These are phyloP conservation scores for Monosporozyma yasuniensis DNA, from an alignment of 805 yeast species.

Conservation along the genomic window DNA sequence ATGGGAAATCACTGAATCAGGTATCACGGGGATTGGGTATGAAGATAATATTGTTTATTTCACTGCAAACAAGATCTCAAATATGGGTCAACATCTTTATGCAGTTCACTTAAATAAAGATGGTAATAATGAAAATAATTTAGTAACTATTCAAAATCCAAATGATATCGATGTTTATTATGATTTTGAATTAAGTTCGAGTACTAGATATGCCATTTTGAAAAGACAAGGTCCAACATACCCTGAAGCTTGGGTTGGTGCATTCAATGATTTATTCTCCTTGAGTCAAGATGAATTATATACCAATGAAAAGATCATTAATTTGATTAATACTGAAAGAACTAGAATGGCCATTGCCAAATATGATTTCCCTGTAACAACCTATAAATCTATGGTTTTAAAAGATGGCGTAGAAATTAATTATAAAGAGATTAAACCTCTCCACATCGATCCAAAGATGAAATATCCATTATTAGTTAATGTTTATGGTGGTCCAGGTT, in stretches of 20 bases:
- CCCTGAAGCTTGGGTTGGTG: constrained; percentile 24
- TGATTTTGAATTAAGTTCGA: constrained; percentile 45
- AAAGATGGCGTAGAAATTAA: constrained; percentile 35
- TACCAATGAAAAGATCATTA: constrained; percentile 6
- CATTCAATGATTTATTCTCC: constrained; percentile 10
- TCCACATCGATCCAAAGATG: constrained; percentile 37
- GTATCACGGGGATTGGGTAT: constrained; percentile 38
- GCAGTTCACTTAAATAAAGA: constrained; percentile 33
- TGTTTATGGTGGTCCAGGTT: constrained; percentile 79
- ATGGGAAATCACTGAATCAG: constrained; percentile 45
- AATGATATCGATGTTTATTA: constrained; percentile 27
- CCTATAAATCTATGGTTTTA: constrained; percentile 33
- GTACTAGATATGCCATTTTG: constrained; percentile 38
- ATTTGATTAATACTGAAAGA: constrained; percentile 11
- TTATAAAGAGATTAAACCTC: constrained; percentile 56
- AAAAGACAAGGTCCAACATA: constrained; percentile 20
- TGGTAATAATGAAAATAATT: constrained; percentile 5
- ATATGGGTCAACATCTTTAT: constrained; percentile 51
- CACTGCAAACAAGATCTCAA: constrained; percentile 38
- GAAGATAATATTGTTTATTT: constrained; percentile 44
- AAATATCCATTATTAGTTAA: constrained; percentile 59
- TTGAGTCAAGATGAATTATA: constrained; percentile 16
- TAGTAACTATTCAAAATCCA: constrained; percentile 16
- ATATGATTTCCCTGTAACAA: constrained; percentile 40
- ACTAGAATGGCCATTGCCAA: constrained; percentile 17